These are phyloP conservation scores for Scutellaria barbata DNA, from an alignment of 257 asterid species.

Conservation along the genomic window DNA sequence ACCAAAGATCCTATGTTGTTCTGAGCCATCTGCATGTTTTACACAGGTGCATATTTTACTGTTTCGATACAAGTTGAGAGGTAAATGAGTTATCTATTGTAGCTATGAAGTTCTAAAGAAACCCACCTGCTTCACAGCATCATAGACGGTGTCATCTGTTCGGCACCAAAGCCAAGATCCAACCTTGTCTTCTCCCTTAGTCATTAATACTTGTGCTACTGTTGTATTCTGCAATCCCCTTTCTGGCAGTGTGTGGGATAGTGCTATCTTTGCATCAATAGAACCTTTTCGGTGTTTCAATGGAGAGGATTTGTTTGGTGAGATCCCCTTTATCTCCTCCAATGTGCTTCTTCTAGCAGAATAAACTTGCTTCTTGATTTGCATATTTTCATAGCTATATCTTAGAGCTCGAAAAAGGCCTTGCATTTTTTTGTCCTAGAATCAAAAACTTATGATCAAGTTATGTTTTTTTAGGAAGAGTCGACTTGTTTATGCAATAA, in stretches of 20 bases:
- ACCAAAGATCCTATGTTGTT: constrained; percentile 85
- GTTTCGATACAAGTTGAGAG: neutral
- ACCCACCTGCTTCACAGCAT: constrained; percentile 71
- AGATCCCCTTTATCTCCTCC: constrained; percentile 23
- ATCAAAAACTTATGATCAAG: neutral
- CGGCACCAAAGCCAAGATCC: constrained; percentile 77
- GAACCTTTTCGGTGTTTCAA: constrained; percentile 23
- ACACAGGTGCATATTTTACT: constrained; percentile 2
- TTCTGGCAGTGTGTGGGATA: constrained; percentile 41
- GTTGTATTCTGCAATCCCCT: constrained; percentile 69
- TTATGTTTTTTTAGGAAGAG: neutral
- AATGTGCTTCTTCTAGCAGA: constrained; percentile 23
- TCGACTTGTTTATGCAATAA: constrained; percentile 6
- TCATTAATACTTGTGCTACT: constrained; percentile 65
- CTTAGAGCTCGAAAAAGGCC: constrained; percentile 48
- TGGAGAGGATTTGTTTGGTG: constrained; percentile 14
- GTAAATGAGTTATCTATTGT: neutral
- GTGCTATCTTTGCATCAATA: constrained; percentile 29
- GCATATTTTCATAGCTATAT: constrained; percentile 41
- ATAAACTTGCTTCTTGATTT: constrained; percentile 33
- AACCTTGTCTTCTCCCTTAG: constrained; percentile 59
- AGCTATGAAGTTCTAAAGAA: neutral
- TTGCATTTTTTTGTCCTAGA: constrained; percentile 53
- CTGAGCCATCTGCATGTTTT: constrained; percentile 64
- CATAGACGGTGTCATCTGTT: constrained; percentile 61